Percentiles rank a stretch among this genome's conserved stretches.
Evolutionary conservation across 805 yeast species (phyloP).

Genomic region (Ogataea ramenticola): DNA sequence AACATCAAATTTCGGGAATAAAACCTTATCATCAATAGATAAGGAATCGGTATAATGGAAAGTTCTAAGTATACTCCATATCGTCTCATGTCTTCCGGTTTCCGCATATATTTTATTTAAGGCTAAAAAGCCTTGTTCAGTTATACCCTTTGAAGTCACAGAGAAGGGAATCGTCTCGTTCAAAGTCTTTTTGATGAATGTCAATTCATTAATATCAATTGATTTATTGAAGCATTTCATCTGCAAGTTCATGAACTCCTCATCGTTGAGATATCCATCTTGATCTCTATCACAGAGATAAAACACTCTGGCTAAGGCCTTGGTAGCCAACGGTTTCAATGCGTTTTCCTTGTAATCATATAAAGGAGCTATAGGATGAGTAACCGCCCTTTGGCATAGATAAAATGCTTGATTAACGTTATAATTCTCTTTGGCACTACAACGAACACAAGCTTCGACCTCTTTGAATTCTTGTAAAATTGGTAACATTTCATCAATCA

Average conservation of each 20-base stretch:
- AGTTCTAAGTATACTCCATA: conserved; percentile 88
- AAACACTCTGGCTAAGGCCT: conserved; percentile 76
- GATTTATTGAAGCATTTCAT: conserved; percentile 62
- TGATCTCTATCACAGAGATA: conserved; percentile 85
- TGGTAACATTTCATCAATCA: conserved; percentile 79
- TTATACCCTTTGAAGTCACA: conserved; percentile 44
- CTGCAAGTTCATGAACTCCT: conserved; percentile 67
- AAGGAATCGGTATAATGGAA: conserved; percentile 90
- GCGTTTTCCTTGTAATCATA: conserved; percentile 87
- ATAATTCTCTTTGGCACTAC: conserved; percentile 76
- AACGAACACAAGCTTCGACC: conserved; percentile 83
- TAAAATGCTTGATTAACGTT: conserved; percentile 91
- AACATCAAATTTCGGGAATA: conserved; percentile 76
- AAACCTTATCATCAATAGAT: conserved; percentile 69
- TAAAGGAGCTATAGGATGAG: conserved; percentile 87
- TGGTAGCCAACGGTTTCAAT: conserved; percentile 67
- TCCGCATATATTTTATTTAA: conserved; percentile 81
- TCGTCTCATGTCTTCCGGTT: conserved; percentile 90
- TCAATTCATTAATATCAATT: conserved; percentile 39
- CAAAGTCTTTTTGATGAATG: conserved; percentile 32
- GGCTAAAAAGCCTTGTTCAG: conserved; percentile 66
- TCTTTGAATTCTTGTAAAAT: conserved; percentile 87
- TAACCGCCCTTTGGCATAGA: conserved; percentile 86
- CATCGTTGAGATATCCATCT: conserved; percentile 70
- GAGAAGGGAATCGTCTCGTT: conserved; percentile 20